These are phyloP conservation scores for Plenodomus lindquistii DNA, from an alignment of 2,329 filamentous ascomycete genomes.

Conservation along the genomic window DNA sequence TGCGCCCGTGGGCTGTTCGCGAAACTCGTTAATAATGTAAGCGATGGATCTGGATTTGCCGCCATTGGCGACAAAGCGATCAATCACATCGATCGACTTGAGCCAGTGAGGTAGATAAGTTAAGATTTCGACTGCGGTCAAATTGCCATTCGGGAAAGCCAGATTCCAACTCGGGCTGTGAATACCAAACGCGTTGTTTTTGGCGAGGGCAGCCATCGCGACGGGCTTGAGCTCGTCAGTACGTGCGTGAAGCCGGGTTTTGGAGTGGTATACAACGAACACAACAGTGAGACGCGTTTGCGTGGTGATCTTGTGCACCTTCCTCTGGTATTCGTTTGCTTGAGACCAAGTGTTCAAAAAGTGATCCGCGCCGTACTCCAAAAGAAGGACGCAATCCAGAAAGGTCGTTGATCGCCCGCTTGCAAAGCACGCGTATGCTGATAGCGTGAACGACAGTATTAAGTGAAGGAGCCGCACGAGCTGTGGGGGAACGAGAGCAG, in stretches of 20 bases:
- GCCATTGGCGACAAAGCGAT: slow-evolving; percentile 27
- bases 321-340: too few species aligned
- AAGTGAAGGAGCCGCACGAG: neutral
- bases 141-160: slow-evolving; percentile 26
- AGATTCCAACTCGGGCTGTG: slow-evolving; percentile 24
- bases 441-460: neutral
- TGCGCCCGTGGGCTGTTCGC: slow-evolving; percentile 4
- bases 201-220: slow-evolving; percentile 12
- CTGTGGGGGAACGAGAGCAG: neutral
- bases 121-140: slow-evolving; percentile 31
- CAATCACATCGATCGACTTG: slow-evolving; percentile 28
- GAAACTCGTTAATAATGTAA: slow-evolving; percentile 20
- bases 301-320: too few species aligned
- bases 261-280: too few species aligned
- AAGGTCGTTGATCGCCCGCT: too few species aligned
- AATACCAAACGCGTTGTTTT: slow-evolving; percentile 27
- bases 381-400: too few species aligned
- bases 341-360: too few species aligned
- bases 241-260: too few species aligned
- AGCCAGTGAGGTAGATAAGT: slow-evolving; percentile 32
- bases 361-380: too few species aligned
- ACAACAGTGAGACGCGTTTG: neutral
- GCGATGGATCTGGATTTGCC: slow-evolving; percentile 11
- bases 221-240: neutral
- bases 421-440: neutral